These are phyloP conservation scores for Nicotiana benthamiana DNA, from an alignment of 257 asterid genomes.

Conservation along the genomic window DNA sequence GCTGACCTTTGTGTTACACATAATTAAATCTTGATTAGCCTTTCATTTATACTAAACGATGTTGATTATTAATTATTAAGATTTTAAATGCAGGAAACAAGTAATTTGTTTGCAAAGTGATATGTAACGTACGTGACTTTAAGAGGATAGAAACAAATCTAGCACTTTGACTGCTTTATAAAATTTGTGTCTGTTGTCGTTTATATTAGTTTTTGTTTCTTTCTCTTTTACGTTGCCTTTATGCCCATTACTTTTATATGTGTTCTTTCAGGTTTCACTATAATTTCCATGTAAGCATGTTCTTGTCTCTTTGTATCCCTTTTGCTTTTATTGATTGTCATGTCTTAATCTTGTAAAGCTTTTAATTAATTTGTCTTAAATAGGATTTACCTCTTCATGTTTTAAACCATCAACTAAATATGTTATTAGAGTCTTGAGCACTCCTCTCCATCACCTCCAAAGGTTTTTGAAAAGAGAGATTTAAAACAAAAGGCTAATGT, in stretches of 20 bases:
- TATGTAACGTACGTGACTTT: conserved; percentile 4
- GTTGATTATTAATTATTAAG: neutral
- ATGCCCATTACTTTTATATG: neutral
- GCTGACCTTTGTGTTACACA: neutral
- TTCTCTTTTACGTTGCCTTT: neutral
- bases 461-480: neutral
- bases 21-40: neutral
- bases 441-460: conserved; percentile 3
- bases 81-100: conserved; percentile 7
- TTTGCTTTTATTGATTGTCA: neutral
- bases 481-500: neutral
- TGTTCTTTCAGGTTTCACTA: conserved; percentile 1
- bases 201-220: neutral
- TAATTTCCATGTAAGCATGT: neutral
- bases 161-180: neutral
- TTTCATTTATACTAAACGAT: neutral
- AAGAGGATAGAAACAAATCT: conserved; percentile 1
- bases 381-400: neutral
- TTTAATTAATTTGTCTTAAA: neutral
- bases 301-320: neutral
- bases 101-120: conserved; percentile 5
- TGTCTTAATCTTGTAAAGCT: neutral
- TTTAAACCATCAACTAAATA: neutral
- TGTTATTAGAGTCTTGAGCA: neutral
- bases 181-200: neutral